Base-by-base conservation (phyloP, 2,329 filamentous ascomycete species). In the Aspergillus amoenus region DNA sequence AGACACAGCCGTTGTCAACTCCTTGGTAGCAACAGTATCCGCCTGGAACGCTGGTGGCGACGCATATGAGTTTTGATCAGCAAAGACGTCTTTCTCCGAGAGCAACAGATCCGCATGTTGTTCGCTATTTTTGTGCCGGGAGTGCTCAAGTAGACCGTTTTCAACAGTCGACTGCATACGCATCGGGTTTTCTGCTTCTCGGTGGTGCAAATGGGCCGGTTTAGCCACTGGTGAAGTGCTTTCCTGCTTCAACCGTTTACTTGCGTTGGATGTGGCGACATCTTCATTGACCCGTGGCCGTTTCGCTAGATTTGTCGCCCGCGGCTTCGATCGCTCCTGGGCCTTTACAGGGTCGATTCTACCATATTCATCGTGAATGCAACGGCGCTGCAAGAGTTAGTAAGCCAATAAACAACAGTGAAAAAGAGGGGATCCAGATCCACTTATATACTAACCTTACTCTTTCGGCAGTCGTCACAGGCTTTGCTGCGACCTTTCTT, bases 381-480 rank as follows among this genome's bases (percentile, higher is more conserved):
- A 88, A 66, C 85, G 84, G 57, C 85, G 84, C 84, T 88, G n/a
- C 34, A 44, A 21, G 15, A 32, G 43, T 66, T 58, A 67, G 64
- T 70, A 64, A 61, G 48, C 1, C 12, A 47, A 21, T 11, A 11
- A 30, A 47, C 6, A 32, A 22, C 13, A 15, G n/a, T 8, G 43
- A 12, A 21, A 42, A 42, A 50, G 4, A 7, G 3, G 21, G 37
- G 52, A 44, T 55, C 17, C 21, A 21, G 24, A 24, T 24, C 24
- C 24, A 32, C 12, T 40, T 3, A 27, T 30, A 40, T 18, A 72
- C 81, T 71, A 68, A 86, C 85, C 79, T 88, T 88, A 78, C 84
- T 87, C 69, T 86, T 87, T 45, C 85, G 81, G 71, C 85, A 88
- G 64, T 87, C 84, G 57, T 84, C 80, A 68, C 85, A 88, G 43